These are phyloP conservation scores for Vigna reflexopilosa DNA, from an alignment of 306 rosid species.

Conservation along the genomic window DNA sequence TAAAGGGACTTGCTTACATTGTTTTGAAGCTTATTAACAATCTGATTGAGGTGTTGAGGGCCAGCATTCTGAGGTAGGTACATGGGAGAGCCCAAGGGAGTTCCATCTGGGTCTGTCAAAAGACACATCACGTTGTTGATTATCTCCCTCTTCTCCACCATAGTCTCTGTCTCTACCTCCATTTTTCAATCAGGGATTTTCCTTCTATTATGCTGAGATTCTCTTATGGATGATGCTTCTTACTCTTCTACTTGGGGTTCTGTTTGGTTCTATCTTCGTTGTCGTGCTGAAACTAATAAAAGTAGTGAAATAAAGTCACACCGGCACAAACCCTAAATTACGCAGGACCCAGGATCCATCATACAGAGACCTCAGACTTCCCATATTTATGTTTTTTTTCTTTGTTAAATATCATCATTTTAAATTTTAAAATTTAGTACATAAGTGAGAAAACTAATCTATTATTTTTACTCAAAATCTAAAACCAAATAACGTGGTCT, in stretches of 20 bases:
- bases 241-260: neutral
- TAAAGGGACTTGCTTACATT: constrained; percentile 55
- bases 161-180: constrained; percentile 47
- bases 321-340: neutral
- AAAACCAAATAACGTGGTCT: too few relatives aligned
- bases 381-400: neutral
- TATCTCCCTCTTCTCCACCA: constrained; percentile 41
- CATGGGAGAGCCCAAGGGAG: constrained; percentile 66
- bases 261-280: neutral
- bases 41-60: constrained; percentile 77
- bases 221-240: neutral
- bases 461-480: too few relatives aligned
- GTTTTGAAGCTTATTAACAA: constrained; percentile 75
- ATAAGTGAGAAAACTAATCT: too few relatives aligned
- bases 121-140: constrained; percentile 69
- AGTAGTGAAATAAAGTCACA: neutral
- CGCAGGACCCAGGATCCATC: neutral
- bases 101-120: constrained; percentile 75
- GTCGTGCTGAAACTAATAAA: constrained; percentile 1
- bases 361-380: neutral
- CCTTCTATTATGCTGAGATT: neutral
- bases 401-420: neutral
- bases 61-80: constrained; percentile 76
- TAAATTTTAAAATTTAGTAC: too few relatives aligned
- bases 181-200: neutral